Evolutionary conservation across 352 stramenopile species (phyloP).

Genomic region (Globisporangium uncinulatum): DNA sequence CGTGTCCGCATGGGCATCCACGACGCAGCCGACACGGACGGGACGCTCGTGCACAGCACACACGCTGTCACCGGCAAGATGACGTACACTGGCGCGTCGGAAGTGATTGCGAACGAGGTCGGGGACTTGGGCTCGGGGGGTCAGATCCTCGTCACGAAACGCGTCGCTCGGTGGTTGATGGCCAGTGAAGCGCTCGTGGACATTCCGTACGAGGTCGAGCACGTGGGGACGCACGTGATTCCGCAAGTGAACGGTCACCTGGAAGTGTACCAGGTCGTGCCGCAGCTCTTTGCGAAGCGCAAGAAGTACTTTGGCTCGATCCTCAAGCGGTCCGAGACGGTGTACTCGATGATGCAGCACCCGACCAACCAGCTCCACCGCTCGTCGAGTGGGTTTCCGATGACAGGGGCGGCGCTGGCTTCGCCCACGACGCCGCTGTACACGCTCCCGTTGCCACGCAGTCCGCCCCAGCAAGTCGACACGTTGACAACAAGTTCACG

Average conservation of each 20-base stretch:
- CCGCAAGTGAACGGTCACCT: constrained; percentile 33
- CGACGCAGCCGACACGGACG: constrained; percentile 48
- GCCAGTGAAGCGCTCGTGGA: constrained; percentile 17
- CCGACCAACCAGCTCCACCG: not conserved
- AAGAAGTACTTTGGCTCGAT: constrained; percentile 17
- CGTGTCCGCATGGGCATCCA: constrained; percentile 78
- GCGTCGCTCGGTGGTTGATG: constrained; percentile 43
- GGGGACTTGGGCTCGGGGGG: constrained; percentile 59
- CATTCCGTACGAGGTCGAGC: constrained; percentile 2
- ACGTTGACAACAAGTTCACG: not conserved
- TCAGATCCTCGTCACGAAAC: constrained; percentile 64
- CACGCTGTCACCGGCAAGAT: constrained; percentile 65
- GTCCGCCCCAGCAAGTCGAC: not conserved
- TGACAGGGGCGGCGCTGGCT: not conserved
- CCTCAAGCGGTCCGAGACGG: constrained; percentile 11
- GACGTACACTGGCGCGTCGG: constrained; percentile 58
- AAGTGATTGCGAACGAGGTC: constrained; percentile 58
- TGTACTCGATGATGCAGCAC: constrained; percentile 7
- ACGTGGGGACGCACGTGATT: constrained; percentile 12
- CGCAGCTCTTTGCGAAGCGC: constrained; percentile 14
- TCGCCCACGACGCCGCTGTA: constrained; percentile 1
- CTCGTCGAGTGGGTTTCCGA: not conserved
- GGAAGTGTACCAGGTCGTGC: constrained; percentile 39
- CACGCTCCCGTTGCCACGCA: not conserved
- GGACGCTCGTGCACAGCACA: constrained; percentile 37